Percentiles rank a stretch among this genome's conserved stretches.
Evolutionary conservation across 257 asterid genomes (phyloP).

Genomic region (Eustoma russellianum): DNA sequence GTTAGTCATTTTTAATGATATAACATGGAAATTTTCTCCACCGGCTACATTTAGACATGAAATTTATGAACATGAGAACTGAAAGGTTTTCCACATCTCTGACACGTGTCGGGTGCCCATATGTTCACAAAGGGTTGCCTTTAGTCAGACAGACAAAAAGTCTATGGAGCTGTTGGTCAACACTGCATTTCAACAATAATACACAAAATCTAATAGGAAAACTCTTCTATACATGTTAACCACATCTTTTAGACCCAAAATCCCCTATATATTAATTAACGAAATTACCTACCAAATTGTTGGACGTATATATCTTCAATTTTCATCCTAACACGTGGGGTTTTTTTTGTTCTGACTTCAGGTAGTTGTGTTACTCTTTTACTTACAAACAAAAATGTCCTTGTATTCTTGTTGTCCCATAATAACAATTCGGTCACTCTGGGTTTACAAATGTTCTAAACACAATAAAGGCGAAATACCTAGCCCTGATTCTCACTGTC

Average conservation of each 20-base stretch:
- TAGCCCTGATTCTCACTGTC: too few species aligned
- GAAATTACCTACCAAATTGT: background rate
- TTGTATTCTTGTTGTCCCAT: too few species aligned
- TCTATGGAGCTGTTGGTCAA: slow-evolving; percentile 20
- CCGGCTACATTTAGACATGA: too few species aligned
- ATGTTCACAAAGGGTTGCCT: slow-evolving; percentile 15
- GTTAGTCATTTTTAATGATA: too few species aligned
- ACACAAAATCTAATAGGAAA: background rate
- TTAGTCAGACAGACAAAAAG: slow-evolving; percentile 36
- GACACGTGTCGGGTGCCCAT: slow-evolving; percentile 32
- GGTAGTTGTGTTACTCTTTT: too few species aligned
- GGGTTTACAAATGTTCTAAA: too few species aligned
- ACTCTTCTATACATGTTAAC: background rate
- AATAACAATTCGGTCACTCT: too few species aligned
- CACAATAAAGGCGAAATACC: too few species aligned
- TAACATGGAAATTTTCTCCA: too few species aligned
- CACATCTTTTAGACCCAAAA: background rate
- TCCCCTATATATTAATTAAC: background rate
- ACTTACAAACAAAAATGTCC: too few species aligned
- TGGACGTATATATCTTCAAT: background rate
- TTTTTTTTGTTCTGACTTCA: too few species aligned
- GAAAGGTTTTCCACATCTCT: background rate
- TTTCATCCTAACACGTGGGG: slow-evolving; percentile 3
- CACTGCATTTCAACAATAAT: background rate
- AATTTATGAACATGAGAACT: too few species aligned